phyloP scores from a whole-genome alignment of 192 early-diverging fungal species.

The Oehlia diaphana region DNA sequence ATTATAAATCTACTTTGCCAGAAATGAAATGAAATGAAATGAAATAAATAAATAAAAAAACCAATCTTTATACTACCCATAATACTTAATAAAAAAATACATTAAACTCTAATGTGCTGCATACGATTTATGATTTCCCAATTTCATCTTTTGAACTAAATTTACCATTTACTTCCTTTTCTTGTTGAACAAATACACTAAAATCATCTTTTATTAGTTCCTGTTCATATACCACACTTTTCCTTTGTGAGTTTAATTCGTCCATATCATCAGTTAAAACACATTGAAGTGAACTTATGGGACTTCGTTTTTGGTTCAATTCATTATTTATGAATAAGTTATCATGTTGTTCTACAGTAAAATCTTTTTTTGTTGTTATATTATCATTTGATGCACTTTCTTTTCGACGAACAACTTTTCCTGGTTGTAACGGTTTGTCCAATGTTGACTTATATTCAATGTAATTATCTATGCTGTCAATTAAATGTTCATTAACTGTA shows the following conservation, averaged over 20 bases:
- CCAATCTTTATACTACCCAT: too few species aligned
- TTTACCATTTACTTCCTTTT: not conserved
- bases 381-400: not conserved
- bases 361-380: too few species aligned
- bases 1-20: too few species aligned
- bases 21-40: too few species aligned
- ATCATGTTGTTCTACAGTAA: too few species aligned
- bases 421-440: not conserved
- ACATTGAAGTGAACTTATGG: not conserved
- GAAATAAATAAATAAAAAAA: too few species aligned
- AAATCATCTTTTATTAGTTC: not conserved
- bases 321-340: too few species aligned
- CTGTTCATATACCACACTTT: not conserved
- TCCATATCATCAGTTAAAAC: too few species aligned
- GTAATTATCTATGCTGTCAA: not conserved
- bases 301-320: not conserved
- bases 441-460: not conserved
- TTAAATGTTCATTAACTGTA: not conserved
- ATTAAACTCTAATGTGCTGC: too few species aligned
- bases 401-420: not conserved
- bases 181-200: not conserved
- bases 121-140: not conserved
- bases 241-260: not conserved
- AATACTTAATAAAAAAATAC: too few species aligned
- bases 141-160: not conserved